Evolutionary conservation across 1,139 yeast species (phyloP).

Genomic region (Saccharomycopsis hybrid): DNA sequence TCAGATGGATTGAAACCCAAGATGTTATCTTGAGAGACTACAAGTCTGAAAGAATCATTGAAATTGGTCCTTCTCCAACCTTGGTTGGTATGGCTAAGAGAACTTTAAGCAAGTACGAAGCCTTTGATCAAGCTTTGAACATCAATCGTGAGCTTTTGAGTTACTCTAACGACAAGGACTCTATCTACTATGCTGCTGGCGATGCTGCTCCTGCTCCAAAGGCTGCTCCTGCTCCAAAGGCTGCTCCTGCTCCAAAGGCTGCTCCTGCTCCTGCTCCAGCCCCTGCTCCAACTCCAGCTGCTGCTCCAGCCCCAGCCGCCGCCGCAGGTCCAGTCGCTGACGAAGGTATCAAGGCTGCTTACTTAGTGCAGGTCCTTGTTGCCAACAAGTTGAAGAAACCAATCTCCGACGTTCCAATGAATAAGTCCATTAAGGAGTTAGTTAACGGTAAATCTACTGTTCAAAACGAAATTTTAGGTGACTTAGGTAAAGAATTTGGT

Average conservation of each 20-base stretch:
- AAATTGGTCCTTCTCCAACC: conserved; percentile 98
- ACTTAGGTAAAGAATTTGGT: conserved; percentile 95
- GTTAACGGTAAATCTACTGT: conserved; percentile 98
- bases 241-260: conserved; percentile 37
- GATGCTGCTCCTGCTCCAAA: conserved; percentile 47
- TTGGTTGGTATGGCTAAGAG: conserved; percentile 98
- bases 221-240: conserved; percentile 26
- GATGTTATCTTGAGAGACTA: conserved; percentile 91
- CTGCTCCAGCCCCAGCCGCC: conserved; percentile 66
- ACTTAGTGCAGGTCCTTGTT: conserved; percentile 80
- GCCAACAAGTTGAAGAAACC: conserved; percentile 95
- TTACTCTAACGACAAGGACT: conserved; percentile 92
- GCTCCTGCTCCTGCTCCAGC: conserved; percentile 35
- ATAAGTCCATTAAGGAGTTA: conserved; percentile 91
- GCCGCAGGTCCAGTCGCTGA: conserved; percentile 82
- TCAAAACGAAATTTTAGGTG: conserved; percentile 97
- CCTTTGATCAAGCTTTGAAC: conserved; percentile 95
- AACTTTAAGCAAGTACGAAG: conserved; percentile 92
- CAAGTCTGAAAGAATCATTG: conserved; percentile 95
- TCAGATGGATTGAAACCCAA: conserved; percentile 99
- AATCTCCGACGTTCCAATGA: conserved; percentile 74
- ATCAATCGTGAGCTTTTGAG: conserved; percentile 95
- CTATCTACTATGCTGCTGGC: conserved; percentile 93
- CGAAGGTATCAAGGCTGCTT: conserved; percentile 79
- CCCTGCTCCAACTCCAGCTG: conserved; percentile 52